Evolutionary conservation across 2,329 filamentous ascomycete species (phyloP).

Genomic region (Metarhizium album): DNA sequence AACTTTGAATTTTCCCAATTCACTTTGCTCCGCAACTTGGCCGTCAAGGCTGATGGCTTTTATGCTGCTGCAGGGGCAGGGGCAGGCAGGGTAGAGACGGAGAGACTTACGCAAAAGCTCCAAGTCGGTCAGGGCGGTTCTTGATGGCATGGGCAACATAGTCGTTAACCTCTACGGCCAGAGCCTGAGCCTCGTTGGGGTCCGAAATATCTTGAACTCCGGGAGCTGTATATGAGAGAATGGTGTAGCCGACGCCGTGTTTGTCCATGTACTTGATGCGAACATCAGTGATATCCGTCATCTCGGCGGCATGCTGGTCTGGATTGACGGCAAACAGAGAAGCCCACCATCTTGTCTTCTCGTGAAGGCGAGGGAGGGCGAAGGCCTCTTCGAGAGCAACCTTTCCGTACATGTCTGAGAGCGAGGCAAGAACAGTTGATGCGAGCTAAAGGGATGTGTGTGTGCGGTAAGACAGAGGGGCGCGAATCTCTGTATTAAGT

Average conservation of each 20-base stretch:
- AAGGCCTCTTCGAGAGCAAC: slow-evolving; percentile 53
- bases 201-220: slow-evolving; percentile 36
- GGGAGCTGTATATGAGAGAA: slow-evolving; percentile 37
- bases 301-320: slow-evolving; percentile 47
- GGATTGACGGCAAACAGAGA: slow-evolving; percentile 47
- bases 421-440: not conserved
- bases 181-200: slow-evolving; percentile 26
- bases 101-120: slow-evolving; percentile 32
- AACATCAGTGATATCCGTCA: slow-evolving; percentile 28
- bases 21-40: not conserved
- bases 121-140: slow-evolving; percentile 27
- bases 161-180: slow-evolving; percentile 32
- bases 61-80: not conserved
- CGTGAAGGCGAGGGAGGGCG: slow-evolving; percentile 44
- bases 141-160: slow-evolving; percentile 28
- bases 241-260: slow-evolving; percentile 36
- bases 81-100: not conserved
- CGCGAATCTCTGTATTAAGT: not conserved
- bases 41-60: too few relatives aligned
- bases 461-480: not conserved
- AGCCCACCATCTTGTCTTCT: slow-evolving; percentile 52
- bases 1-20: too few relatives aligned
- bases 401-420: slow-evolving; percentile 43
- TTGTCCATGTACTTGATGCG: slow-evolving; percentile 33
- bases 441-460: not conserved